Evolutionary conservation across 208 protist species (phyloP).

Genomic region (Trypanosoma melophagium): DNA sequence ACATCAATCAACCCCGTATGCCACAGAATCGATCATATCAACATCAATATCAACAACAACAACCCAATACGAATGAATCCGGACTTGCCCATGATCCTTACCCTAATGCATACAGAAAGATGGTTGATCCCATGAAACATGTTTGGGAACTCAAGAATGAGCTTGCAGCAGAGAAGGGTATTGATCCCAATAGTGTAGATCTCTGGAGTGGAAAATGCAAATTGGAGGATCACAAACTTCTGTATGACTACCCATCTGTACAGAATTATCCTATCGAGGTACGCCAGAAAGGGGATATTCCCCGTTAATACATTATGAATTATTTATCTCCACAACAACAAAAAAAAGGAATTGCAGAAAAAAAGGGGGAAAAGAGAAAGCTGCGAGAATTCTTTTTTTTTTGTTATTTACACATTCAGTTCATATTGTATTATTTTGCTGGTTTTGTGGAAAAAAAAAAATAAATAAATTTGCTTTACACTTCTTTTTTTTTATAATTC

Average conservation of each 20-base stretch:
- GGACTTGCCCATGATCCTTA: conserved; percentile 84
- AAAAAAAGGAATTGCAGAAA: neutral
- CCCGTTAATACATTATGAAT: conserved; percentile 36
- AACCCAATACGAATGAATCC: conserved; percentile 48
- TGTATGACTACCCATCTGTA: conserved; percentile 89
- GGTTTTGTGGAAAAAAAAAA: no score
- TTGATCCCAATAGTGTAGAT: conserved; percentile 74
- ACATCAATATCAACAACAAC: conserved; percentile 44
- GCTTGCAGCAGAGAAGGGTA: conserved; percentile 78
- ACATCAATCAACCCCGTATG: conserved; percentile 28
- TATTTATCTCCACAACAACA: neutral
- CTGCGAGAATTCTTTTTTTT: no score
- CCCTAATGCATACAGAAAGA: conserved; percentile 87
- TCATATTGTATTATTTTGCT: no score
- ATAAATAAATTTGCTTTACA: no score
- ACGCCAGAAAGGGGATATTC: conserved; percentile 88
- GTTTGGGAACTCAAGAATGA: conserved; percentile 88
- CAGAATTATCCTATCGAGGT: conserved; percentile 91
- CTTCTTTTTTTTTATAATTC: no score
- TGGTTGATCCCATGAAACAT: conserved; percentile 91
- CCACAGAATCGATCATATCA: conserved; percentile 30
- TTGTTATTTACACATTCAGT: no score
- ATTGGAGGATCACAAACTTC: conserved; percentile 84
- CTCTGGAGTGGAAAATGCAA: conserved; percentile 87
- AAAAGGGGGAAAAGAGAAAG: neutral